Percentiles rank a stretch among this genome's conserved stretches.
These are phyloP conservation scores for Fusarium albosuccineum DNA, from an alignment of 2,329 filamentous ascomycete species.

Conservation along the genomic window DNA sequence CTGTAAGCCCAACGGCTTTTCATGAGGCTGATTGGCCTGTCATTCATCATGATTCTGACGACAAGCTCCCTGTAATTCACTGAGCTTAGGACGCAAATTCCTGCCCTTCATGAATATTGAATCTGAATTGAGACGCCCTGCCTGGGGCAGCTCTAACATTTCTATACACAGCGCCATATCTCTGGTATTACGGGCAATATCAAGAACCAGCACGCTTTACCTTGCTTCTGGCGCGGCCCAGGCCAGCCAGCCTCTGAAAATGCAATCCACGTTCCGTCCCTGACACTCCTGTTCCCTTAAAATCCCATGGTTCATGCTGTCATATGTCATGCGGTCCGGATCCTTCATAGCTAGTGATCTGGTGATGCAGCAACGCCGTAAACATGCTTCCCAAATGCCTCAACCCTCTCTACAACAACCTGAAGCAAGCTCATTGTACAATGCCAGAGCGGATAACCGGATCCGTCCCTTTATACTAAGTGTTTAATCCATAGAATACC, in stretches of 20 bases:
- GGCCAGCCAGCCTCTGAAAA: conserved; percentile 38
- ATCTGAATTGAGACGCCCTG: conserved; percentile 27
- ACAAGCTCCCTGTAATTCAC: background rate
- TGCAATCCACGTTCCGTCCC: conserved; percentile 44
- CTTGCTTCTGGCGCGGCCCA: conserved; percentile 32
- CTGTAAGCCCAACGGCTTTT: conserved; percentile 32
- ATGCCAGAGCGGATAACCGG: conserved; percentile 46
- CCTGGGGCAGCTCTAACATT: conserved; percentile 32
- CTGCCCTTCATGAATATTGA: background rate
- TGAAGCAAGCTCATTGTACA: conserved; percentile 48
- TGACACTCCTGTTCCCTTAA: conserved; percentile 42
- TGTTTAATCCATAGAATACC: conserved; percentile 35
- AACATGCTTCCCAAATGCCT: conserved; percentile 52
- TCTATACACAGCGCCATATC: conserved; percentile 38
- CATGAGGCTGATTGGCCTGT: background rate
- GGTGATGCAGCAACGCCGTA: conserved; percentile 53
- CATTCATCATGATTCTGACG: background rate
- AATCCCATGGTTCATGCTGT: conserved; percentile 42
- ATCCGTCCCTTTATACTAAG: conserved; percentile 40
- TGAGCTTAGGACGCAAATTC: background rate
- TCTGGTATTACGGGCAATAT: conserved; percentile 43
- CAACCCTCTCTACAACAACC: conserved; percentile 50
- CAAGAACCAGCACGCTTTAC: conserved; percentile 38
- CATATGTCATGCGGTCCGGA: conserved; percentile 48
- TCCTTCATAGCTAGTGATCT: conserved; percentile 45